These are phyloP conservation scores for Effrenium voratum DNA, from an alignment of 73 alveolate species.

Conservation along the genomic window DNA sequence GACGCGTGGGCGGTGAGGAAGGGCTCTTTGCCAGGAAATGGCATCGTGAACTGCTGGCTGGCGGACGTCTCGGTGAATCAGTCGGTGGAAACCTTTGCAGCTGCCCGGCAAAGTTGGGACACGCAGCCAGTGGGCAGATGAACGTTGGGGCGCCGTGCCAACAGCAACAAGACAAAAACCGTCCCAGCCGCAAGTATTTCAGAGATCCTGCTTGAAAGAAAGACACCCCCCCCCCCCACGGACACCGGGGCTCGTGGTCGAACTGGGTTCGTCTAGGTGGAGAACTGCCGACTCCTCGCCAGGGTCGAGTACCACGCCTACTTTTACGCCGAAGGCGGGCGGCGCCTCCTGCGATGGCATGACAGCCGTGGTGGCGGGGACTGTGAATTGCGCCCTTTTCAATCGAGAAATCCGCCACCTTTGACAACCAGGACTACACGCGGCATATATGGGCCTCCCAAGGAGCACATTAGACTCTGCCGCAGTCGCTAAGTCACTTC, in stretches of 20 bases:
- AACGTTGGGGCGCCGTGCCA: no score
- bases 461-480: no score
- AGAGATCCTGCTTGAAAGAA: no score
- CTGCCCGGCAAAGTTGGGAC: slow-evolving; percentile 13
- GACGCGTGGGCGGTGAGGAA: slow-evolving; percentile 34
- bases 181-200: no score
- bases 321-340: slow-evolving; percentile 78
- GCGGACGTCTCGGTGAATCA: slow-evolving; percentile 27
- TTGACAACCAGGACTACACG: no score
- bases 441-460: no score
- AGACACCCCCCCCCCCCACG: no score
- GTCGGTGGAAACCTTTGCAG: background rate
- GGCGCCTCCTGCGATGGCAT: no score
- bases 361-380: background rate
- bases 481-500: no score
- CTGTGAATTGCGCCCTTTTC: background rate
- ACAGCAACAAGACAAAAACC: no score
- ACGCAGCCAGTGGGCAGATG: no score
- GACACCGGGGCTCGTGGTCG: no score
- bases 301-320: slow-evolving; percentile 44
- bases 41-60: slow-evolving; percentile 13
- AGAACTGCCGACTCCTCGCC: slow-evolving; percentile 54
- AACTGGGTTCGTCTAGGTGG: slow-evolving; percentile 42
- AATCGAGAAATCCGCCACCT: background rate
- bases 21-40: slow-evolving; percentile 12